Conservation (phyloP, 1,139 yeast genomes). For the Blastobotrys serpentis region DNA sequence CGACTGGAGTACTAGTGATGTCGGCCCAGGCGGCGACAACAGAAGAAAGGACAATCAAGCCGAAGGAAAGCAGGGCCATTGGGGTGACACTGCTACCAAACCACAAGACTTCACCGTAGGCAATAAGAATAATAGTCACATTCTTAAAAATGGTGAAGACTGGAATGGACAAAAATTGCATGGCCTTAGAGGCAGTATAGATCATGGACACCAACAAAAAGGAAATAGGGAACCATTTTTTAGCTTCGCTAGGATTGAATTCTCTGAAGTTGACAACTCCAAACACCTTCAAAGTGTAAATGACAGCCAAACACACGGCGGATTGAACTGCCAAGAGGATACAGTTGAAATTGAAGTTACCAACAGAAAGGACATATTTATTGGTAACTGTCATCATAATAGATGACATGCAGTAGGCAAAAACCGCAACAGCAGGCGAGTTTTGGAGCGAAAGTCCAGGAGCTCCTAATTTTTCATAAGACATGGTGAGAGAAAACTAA, state of each 20-base stretch:
- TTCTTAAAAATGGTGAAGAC: conserved; percentile 97
- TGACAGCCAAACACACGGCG: conserved; percentile 73
- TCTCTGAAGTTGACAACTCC: conserved; percentile 84
- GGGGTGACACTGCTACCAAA: conserved; percentile 91
- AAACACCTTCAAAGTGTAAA: conserved; percentile 65
- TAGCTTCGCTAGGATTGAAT: conserved; percentile 83
- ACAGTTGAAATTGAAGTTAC: conserved; percentile 84
- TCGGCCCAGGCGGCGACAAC: conserved; percentile 95
- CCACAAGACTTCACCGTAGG: conserved; percentile 97
- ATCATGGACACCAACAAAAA: conserved; percentile 87
- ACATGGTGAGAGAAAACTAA: not conserved
- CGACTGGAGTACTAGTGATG: conserved; percentile 42
- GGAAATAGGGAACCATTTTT: conserved; percentile 90
- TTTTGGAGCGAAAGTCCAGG: conserved; percentile 12
- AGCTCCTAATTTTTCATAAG: not conserved
- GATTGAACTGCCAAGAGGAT: conserved; percentile 58
- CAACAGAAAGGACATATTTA: conserved; percentile 86
- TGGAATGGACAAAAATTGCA: conserved; percentile 87
- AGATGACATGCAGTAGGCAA: conserved; percentile 86
- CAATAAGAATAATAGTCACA: conserved; percentile 91
- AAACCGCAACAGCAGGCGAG: conserved; percentile 64
- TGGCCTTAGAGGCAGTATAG: conserved; percentile 93
- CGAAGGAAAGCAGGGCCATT: conserved; percentile 85
- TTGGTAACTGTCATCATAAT: conserved; percentile 98
- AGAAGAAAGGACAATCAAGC: conserved; percentile 89